These are phyloP conservation scores for Stachybotrys chlorohalonatus DNA, from an alignment of 2,329 filamentous ascomycete genomes.

Conservation along the genomic window DNA sequence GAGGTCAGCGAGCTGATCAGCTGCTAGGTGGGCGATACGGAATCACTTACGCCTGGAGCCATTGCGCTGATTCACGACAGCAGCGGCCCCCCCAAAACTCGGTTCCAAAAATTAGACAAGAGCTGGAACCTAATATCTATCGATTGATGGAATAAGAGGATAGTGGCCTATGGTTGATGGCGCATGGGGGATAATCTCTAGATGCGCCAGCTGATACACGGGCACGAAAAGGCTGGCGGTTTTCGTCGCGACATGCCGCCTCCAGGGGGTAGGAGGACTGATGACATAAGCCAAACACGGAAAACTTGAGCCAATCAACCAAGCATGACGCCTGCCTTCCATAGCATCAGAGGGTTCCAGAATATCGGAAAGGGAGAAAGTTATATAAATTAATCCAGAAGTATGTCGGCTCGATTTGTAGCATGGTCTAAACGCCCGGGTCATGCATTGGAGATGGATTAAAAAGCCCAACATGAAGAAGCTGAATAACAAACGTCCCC, in stretches of 20 bases:
- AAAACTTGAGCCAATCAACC: too few relatives aligned
- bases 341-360: too few relatives aligned
- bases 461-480: too few relatives aligned
- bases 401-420: too few relatives aligned
- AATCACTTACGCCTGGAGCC: slow-evolving; percentile 28
- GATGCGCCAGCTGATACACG: slow-evolving; percentile 1
- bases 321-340: too few relatives aligned
- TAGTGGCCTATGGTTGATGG: background rate
- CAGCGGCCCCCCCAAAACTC: background rate
- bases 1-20: slow-evolving; percentile 4
- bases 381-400: too few relatives aligned
- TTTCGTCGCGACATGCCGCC: background rate
- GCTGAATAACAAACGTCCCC: too few relatives aligned
- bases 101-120: background rate
- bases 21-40: slow-evolving; percentile 5
- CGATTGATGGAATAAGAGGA: background rate
- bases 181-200: background rate
- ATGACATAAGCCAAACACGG: slow-evolving; percentile 12
- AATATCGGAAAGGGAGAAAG: too few relatives aligned
- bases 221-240: background rate
- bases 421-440: too few relatives aligned
- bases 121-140: background rate
- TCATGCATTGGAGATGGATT: too few relatives aligned
- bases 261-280: background rate
- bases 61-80: slow-evolving; percentile 13